Evolutionary conservation across 2,329 filamentous ascomycete genomes (phyloP).

Genomic region (Paraconiothyrium brasiliense): DNA sequence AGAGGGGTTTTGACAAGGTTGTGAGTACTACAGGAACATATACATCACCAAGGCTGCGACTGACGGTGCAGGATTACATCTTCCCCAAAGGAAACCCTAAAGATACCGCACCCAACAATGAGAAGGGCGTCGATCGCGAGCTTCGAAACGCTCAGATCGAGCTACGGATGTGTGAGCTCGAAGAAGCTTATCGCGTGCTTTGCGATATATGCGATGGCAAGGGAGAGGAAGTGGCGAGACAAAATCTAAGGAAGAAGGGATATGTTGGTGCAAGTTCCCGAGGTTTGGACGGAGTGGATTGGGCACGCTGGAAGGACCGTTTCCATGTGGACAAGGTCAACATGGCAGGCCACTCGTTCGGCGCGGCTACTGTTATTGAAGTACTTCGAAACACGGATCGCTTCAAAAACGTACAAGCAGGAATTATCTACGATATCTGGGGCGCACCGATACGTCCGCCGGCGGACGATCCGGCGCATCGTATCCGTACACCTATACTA

Average conservation of each 20-base stretch:
- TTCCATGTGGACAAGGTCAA: constrained; percentile 68
- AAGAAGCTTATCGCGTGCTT: constrained; percentile 69
- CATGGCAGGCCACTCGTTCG: constrained; percentile 73
- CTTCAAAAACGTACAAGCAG: constrained; percentile 68
- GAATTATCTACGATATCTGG: constrained; percentile 74
- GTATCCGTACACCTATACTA: constrained; percentile 65
- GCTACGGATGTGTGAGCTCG: constrained; percentile 70
- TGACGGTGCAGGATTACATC: constrained; percentile 61
- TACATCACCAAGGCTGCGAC: constrained; percentile 21
- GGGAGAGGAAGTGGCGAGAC: constrained; percentile 60
- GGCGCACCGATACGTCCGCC: constrained; percentile 58
- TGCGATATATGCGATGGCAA: constrained; percentile 64
- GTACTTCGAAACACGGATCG: constrained; percentile 64
- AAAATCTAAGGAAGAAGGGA: constrained; percentile 67
- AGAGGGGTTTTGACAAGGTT: constrained; percentile 58
- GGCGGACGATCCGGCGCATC: constrained; percentile 55
- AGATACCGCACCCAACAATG: constrained; percentile 63
- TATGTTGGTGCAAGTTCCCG: constrained; percentile 67
- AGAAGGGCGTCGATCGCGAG: constrained; percentile 67
- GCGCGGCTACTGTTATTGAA: constrained; percentile 71
- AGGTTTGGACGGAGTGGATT: constrained; percentile 66
- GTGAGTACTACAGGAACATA: constrained; percentile 31
- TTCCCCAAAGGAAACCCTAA: constrained; percentile 64
- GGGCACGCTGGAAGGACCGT: constrained; percentile 65
- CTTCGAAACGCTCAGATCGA: constrained; percentile 70